These are phyloP conservation scores for Brassica hybrid DNA, from an alignment of 441 rosid species.

Conservation along the genomic window DNA sequence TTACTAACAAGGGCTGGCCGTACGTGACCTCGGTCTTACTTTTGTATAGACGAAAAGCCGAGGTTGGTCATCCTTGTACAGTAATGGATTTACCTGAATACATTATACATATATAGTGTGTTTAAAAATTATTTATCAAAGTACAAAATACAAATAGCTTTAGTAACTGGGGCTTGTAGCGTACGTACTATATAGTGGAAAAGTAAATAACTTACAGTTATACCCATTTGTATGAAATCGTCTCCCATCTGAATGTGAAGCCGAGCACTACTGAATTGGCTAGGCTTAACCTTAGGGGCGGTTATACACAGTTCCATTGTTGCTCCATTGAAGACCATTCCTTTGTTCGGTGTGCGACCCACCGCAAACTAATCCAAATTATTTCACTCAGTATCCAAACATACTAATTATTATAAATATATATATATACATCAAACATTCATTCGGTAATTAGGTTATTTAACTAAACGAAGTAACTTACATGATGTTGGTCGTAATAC, in stretches of 20 bases:
- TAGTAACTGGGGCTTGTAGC: background rate
- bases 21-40: background rate
- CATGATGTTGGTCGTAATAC: slow-evolving; percentile 16
- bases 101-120: background rate
- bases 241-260: slow-evolving; percentile 28
- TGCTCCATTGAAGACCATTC: slow-evolving; percentile 22
- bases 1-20: background rate
- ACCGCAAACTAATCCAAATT: slow-evolving; percentile 29
- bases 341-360: slow-evolving; percentile 13
- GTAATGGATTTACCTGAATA: slow-evolving; percentile 27
- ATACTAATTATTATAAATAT: background rate
- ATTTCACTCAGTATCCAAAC: background rate
- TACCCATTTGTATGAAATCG: slow-evolving; percentile 15
- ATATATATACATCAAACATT: background rate
- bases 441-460: background rate
- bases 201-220: slow-evolving; percentile 10
- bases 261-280: slow-evolving; percentile 23
- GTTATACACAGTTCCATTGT: slow-evolving; percentile 17
- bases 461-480: slow-evolving; percentile 14
- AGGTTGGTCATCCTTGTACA: slow-evolving; percentile 24
- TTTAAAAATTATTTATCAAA: background rate
- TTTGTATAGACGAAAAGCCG: slow-evolving; percentile 18
- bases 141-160: background rate
- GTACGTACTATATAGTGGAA: background rate
- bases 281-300: slow-evolving; percentile 20